Evolutionary conservation across 2,329 filamentous ascomycete genomes (phyloP).

Genomic region (Gremmenia infestans): DNA sequence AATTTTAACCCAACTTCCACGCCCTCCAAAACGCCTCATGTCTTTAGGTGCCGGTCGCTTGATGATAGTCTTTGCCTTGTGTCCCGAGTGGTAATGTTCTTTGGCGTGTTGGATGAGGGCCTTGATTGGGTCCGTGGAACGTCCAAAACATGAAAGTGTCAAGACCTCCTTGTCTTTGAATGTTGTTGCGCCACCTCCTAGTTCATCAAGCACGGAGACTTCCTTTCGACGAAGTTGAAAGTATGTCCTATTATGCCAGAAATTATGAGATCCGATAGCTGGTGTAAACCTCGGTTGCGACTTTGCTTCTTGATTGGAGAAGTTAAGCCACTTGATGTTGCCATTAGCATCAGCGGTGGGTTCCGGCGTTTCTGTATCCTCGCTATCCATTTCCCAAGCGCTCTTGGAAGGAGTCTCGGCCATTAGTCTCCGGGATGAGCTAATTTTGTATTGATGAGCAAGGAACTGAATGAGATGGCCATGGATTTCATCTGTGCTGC

Average conservation of each 20-base stretch:
- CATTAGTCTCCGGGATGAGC: constrained; percentile 47
- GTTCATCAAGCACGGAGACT: constrained; percentile 20
- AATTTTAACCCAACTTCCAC: constrained; percentile 50
- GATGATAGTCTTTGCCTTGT: constrained; percentile 53
- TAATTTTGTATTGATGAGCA: constrained; percentile 46
- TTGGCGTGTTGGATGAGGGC: constrained; percentile 49
- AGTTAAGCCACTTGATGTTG: constrained; percentile 47
- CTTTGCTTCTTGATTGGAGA: constrained; percentile 52
- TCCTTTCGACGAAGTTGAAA: constrained; percentile 38
- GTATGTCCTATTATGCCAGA: constrained; percentile 50
- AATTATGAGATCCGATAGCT: constrained; percentile 47
- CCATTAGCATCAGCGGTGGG: constrained; percentile 37
- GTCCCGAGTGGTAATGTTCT: constrained; percentile 45
- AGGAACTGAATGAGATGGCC: constrained; percentile 54
- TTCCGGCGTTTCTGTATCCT: constrained; percentile 43
- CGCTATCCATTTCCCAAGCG: constrained; percentile 44
- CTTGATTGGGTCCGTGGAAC: constrained; percentile 49
- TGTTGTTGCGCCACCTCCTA: constrained; percentile 24
- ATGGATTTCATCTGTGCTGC: constrained; percentile 54
- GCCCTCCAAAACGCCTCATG: constrained; percentile 40
- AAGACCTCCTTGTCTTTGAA: constrained; percentile 50
- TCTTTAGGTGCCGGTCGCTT: constrained; percentile 47
- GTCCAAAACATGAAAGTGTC: constrained; percentile 50
- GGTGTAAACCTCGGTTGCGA: constrained; percentile 49
- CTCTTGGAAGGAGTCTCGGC: constrained; percentile 51